These are phyloP conservation scores for Diaporthe helianthi DNA, from an alignment of 2,329 filamentous ascomycete genomes.

Conservation along the genomic window DNA sequence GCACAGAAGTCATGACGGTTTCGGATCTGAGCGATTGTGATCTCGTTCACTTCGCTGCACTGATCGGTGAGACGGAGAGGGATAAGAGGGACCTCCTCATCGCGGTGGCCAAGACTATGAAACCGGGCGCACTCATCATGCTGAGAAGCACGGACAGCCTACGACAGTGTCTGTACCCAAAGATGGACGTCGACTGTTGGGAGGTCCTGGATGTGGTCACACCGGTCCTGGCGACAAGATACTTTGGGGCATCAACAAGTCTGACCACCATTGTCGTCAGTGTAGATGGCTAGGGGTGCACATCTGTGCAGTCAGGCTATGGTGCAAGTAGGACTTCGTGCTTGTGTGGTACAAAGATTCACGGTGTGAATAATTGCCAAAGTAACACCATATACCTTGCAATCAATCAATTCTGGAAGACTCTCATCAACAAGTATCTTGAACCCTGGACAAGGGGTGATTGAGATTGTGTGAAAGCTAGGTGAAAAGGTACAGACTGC, in stretches of 20 bases:
- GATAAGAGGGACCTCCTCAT: slow-evolving; percentile 28
- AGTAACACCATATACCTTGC: not conserved
- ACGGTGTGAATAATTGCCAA: not conserved
- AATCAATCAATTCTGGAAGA: not conserved
- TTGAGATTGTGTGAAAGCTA: not conserved
- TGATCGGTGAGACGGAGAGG: slow-evolving; percentile 27
- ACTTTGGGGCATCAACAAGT: slow-evolving; percentile 25
- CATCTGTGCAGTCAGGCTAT: not conserved
- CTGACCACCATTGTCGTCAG: slow-evolving; percentile 28
- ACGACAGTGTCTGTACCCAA: slow-evolving; percentile 26
- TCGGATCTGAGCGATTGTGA: slow-evolving; percentile 14
- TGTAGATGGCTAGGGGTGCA: slow-evolving; percentile 5
- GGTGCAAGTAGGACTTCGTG: not conserved
- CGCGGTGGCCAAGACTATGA: slow-evolving; percentile 22
- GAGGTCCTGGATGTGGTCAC: slow-evolving; percentile 25
- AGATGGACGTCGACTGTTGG: slow-evolving; percentile 26
- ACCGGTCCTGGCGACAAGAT: slow-evolving; percentile 24
- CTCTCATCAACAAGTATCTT: not conserved
- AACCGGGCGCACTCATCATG: slow-evolving; percentile 20
- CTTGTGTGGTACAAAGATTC: not conserved
- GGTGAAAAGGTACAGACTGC: not conserved
- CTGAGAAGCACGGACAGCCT: slow-evolving; percentile 27
- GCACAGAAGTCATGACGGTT: not conserved
- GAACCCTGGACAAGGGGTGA: too few species aligned
- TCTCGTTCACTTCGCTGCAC: slow-evolving; percentile 24